Conservation (phyloP, 1,139 yeast species). For the Candida sojae region DNA sequence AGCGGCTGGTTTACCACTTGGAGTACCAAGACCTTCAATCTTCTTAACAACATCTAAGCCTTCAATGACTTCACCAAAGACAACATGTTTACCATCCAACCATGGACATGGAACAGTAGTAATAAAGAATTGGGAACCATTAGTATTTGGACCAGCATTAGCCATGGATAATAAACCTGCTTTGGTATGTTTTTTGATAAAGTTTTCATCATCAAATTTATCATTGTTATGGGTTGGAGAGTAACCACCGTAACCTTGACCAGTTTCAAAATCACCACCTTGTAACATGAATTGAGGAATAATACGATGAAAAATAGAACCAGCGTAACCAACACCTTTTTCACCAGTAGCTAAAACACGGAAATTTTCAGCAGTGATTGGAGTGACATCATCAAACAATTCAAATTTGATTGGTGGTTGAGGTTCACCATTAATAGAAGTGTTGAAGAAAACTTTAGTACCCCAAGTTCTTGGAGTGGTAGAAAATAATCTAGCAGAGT, state of each 20-base stretch:
- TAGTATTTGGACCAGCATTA: constrained; percentile 46
- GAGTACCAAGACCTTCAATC: constrained; percentile 37
- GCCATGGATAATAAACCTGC: constrained; percentile 46
- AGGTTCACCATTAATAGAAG: constrained; percentile 35
- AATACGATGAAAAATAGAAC: constrained; percentile 42
- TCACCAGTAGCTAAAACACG: constrained; percentile 94
- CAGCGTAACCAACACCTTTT: constrained; percentile 74
- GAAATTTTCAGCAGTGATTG: constrained; percentile 96
- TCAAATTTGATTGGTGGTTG: constrained; percentile 41
- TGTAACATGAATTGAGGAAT: constrained; percentile 47
- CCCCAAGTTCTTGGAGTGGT: constrained; percentile 31
- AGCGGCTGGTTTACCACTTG: constrained; percentile 28
- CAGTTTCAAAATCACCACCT: constrained; percentile 46
- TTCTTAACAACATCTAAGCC: constrained; percentile 41
- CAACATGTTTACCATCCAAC: constrained; percentile 46
- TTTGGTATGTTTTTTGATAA: constrained; percentile 32
- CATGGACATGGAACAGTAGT: constrained; percentile 46
- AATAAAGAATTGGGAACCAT: constrained; percentile 44
- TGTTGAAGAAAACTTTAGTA: constrained; percentile 36
- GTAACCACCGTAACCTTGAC: constrained; percentile 43
- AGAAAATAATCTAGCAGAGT: constrained; percentile 29
- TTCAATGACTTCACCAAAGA: constrained; percentile 44
- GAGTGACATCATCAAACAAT: constrained; percentile 87
- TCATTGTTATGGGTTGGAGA: constrained; percentile 35
- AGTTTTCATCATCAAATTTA: constrained; percentile 42